Conservation (phyloP, 202 grass and related monocot genomes). For the Saccharum hybrid region DNA sequence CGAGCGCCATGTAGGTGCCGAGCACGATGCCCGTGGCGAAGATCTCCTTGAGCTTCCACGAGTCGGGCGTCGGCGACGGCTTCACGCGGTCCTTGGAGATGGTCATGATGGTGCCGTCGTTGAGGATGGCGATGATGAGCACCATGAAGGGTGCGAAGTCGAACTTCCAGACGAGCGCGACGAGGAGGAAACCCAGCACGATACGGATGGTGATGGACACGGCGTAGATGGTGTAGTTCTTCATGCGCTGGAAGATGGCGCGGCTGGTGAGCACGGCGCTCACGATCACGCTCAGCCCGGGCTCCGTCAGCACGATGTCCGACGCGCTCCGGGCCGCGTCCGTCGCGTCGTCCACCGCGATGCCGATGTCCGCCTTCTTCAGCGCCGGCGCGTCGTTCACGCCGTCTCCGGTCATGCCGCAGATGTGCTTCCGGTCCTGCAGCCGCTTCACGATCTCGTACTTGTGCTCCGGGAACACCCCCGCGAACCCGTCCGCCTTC, state of each 20-base stretch:
- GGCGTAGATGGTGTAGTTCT: constrained; percentile 99
- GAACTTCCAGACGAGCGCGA: constrained; percentile 84
- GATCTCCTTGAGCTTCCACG: constrained; percentile 94
- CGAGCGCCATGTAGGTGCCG: constrained; percentile 81
- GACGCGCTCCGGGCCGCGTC: constrained; percentile 85
- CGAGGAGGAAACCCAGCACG: constrained; percentile 82
- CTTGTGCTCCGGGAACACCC: constrained; percentile 97
- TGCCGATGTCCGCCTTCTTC: constrained; percentile 96
- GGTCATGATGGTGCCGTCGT: constrained; percentile 98
- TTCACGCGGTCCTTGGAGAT: constrained; percentile 97
- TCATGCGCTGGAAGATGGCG: constrained; percentile 94
- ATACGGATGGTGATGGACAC: constrained; percentile 96
- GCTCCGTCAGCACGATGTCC: constrained; percentile 92
- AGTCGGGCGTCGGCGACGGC: constrained; percentile 73
- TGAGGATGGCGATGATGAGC: constrained; percentile 92
- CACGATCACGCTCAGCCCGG: constrained; percentile 84
- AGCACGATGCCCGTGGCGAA: constrained; percentile 84
- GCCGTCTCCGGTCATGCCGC: constrained; percentile 94
- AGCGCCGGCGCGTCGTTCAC: constrained; percentile 93
- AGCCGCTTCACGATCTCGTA: constrained; percentile 95
- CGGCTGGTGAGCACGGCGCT: constrained; percentile 82
- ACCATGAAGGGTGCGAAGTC: constrained; percentile 99
- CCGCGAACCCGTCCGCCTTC: constrained; percentile 89
- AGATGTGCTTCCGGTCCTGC: constrained; percentile 91
- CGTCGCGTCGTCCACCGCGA: constrained; percentile 84